These are phyloP conservation scores for Spiraea crenata DNA, from an alignment of 331 rosid genomes.

Conservation along the genomic window DNA sequence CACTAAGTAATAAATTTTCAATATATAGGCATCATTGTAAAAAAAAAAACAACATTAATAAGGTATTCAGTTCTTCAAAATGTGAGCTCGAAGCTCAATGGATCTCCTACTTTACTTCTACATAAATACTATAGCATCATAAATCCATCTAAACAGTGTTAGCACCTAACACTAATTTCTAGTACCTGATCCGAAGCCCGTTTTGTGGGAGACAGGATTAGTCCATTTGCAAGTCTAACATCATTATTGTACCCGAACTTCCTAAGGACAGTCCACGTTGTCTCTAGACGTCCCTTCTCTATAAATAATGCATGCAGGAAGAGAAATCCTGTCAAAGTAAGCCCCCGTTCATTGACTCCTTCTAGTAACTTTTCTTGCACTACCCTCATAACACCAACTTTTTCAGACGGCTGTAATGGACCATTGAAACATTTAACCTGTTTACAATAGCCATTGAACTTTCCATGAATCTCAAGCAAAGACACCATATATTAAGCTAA, in stretches of 20 bases:
- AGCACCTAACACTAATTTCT: background rate
- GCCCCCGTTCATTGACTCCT: conserved; percentile 96
- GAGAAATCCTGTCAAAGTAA: conserved; percentile 93
- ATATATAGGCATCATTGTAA: background rate
- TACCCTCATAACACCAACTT: conserved; percentile 86
- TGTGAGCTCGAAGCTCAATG: background rate
- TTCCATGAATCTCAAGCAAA: conserved; percentile 21
- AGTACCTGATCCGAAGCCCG: conserved; percentile 81
- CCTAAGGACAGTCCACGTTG: conserved; percentile 96
- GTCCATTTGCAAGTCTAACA: too few species aligned
- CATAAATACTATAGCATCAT: background rate
- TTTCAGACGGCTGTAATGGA: conserved; percentile 94
- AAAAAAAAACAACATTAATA: background rate
- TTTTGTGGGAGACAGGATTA: too few species aligned
- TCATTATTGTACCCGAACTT: conserved; percentile 95
- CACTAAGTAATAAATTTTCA: background rate
- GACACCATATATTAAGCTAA: too few species aligned
- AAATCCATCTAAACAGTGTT: background rate
- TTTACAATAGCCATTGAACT: conserved; percentile 30
- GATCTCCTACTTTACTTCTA: background rate
- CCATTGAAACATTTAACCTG: conserved; percentile 98
- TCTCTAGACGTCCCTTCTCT: conserved; percentile 91
- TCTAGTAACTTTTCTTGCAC: conserved; percentile 90
- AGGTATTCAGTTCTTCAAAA: background rate
- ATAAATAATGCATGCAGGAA: conserved; percentile 91